Percentiles rank a stretch among this genome's conserved stretches.
These are phyloP conservation scores for Heracleum sosnowskyi DNA, from an alignment of 129 eudicot genomes.

Conservation along the genomic window DNA sequence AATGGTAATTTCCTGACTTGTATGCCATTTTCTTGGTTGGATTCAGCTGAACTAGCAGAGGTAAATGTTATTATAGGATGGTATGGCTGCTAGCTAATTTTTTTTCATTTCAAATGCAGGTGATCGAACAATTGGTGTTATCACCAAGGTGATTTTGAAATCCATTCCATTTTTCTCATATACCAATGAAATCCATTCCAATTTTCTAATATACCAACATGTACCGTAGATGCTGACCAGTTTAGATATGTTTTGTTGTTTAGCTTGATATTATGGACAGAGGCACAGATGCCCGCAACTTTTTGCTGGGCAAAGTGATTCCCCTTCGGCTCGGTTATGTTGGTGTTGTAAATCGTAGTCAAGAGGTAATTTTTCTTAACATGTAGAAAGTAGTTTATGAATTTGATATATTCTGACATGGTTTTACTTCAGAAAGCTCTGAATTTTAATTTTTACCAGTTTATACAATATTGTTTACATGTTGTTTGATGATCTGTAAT, in stretches of 20 bases:
- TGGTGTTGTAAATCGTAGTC: conserved; percentile 98
- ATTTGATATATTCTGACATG: neutral
- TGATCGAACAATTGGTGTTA: conserved; percentile 94
- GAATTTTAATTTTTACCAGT: neutral
- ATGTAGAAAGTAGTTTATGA: neutral
- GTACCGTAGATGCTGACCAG: conserved; percentile 1
- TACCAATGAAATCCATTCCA: neutral
- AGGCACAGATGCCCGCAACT: conserved; percentile 95
- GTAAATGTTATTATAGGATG: neutral
- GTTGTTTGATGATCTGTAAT: neutral
- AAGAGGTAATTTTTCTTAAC: conserved; percentile 55
- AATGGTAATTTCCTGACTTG: conserved; percentile 47
- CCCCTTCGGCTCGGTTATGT: conserved; percentile 91
- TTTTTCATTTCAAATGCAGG: conserved; percentile 44
- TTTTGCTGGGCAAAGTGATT: conserved; percentile 85
- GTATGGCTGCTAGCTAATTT: conserved; percentile 11
- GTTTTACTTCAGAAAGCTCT: neutral
- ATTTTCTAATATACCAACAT: neutral
- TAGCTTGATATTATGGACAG: conserved; percentile 99
- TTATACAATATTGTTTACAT: neutral
- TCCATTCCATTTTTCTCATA: neutral
- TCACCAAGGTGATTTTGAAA: conserved; percentile 58
- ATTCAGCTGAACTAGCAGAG: conserved; percentile 6
- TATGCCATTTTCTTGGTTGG: neutral
- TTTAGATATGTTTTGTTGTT: conserved; percentile 21